A percentile compares a stretch with the other conserved stretches of the same genome.
Conservation (phyloP, 139 green algal genomes). For the Prasinococcaceae sp. region DNA sequence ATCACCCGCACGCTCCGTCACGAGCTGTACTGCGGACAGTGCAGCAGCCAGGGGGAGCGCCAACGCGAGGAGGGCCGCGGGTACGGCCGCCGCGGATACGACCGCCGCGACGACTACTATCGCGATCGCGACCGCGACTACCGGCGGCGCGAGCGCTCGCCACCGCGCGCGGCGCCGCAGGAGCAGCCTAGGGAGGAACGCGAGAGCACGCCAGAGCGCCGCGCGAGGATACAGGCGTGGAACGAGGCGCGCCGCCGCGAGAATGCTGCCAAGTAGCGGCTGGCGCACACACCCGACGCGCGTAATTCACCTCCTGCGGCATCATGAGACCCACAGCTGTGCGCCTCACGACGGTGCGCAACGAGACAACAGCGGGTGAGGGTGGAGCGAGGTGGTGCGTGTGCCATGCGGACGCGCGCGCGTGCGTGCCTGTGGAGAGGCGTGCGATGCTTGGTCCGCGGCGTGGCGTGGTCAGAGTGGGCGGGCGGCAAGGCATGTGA, state of each 20-base stretch:
- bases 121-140: neutral
- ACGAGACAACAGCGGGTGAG: too few relatives aligned
- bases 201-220: constrained; percentile 46
- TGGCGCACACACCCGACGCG: too few relatives aligned
- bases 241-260: constrained; percentile 30
- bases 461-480: too few relatives aligned
- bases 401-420: too few relatives aligned
- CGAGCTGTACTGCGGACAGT: constrained; percentile 63
- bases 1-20: constrained; percentile 46
- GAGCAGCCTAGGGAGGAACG: constrained; percentile 12
- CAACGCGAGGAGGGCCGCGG: neutral
- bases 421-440: too few relatives aligned
- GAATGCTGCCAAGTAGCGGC: too few relatives aligned
- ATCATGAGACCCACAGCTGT: too few relatives aligned
- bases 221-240: constrained; percentile 56
- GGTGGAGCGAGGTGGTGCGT: too few relatives aligned
- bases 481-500: too few relatives aligned
- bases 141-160: constrained; percentile 4
- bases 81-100: neutral
- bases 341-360: too few relatives aligned
- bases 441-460: too few relatives aligned
- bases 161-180: neutral
- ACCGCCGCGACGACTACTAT: constrained; percentile 1
- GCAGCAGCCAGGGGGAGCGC: constrained; percentile 10
- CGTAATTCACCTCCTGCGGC: too few relatives aligned